A percentile compares a stretch with the other conserved stretches of the same genome.
Conservation (phyloP, 2,329 filamentous ascomycete genomes). For the Fusarium setosum region DNA sequence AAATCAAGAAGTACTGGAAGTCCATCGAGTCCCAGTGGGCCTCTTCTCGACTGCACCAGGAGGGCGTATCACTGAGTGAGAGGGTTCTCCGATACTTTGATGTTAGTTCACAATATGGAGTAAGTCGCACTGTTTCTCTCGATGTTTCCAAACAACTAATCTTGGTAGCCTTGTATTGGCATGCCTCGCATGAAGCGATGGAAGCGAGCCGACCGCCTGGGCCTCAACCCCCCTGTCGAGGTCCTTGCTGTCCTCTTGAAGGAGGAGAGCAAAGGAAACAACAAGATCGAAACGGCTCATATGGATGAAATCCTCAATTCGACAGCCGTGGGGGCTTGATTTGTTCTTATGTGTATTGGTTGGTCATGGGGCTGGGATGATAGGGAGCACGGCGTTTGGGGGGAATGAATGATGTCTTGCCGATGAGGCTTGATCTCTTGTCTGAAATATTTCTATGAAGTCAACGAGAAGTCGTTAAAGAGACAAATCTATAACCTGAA, state of each 20-base stretch:
- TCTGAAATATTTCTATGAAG: conserved; percentile 26
- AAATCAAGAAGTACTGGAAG: conserved; percentile 84
- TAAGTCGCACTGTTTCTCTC: conserved; percentile 62
- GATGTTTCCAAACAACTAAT: conserved; percentile 20
- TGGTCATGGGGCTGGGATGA: conserved; percentile 17
- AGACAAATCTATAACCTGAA: conserved; percentile 33
- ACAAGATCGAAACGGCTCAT: conserved; percentile 73
- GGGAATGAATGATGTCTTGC: conserved; percentile 23
- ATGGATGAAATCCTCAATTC: conserved; percentile 75
- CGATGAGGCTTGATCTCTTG: conserved; percentile 32
- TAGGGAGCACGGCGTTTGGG: conserved; percentile 38
- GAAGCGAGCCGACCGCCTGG: conserved; percentile 85
- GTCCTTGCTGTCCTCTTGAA: conserved; percentile 86
- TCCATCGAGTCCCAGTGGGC: conserved; percentile 75
- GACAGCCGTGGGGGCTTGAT: conserved; percentile 53
- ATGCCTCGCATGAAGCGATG: conserved; percentile 85
- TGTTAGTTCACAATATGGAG: conserved; percentile 89
- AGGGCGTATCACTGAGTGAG: conserved; percentile 77
- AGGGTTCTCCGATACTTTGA: conserved; percentile 94
- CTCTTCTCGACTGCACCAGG: conserved; percentile 81
- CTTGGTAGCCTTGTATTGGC: conserved; percentile 83
- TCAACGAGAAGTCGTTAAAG: conserved; percentile 12
- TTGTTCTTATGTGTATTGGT: conserved; percentile 1
- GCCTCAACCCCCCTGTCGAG: conserved; percentile 88
- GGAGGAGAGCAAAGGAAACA: conserved; percentile 69